Evolutionary conservation across 768 basidiomycete species (phyloP), one percentile per base, ranked within the genome.

Genomic region (Imleria badia): DNA sequence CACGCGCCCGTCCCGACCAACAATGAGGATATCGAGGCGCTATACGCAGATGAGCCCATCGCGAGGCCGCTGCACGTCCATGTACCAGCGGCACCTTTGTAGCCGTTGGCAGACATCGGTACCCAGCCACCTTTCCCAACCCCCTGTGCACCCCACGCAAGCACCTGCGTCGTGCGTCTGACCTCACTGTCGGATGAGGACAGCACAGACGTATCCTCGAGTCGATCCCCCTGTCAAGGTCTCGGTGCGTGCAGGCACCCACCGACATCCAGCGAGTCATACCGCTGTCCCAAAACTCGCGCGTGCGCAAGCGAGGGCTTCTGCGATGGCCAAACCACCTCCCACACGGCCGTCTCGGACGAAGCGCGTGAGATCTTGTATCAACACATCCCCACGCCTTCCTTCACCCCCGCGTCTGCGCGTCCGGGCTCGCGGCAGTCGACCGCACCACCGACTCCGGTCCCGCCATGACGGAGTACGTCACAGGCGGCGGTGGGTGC

Each of bases 111-210:
- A n/a, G 60, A 61, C 33, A 29, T 45, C 4, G 45, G 43, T 39
- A 56, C 59, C 13, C 66, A 66, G n/a, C 31, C 53, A 2, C 45
- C 55, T 2, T 65, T 50, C 29, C 47, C 60, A 0, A 70, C 39
- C 70, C 70, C 3, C 46, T 70, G 33, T 68, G 69, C 26, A 72
- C 69, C 1, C 69, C 70, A 1, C 70, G 66, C 38, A 70, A 72
- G 45, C 70, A 57, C 55, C 70, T 52, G 38, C 59, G 49, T 15
- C 52, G 56, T 8, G 50, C 48, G 1, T 62, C 68, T 2, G 59
- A 60, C 34, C 38, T n/a, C n/a, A n/a, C n/a, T n/a, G n/a, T n/a
- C 33, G 19, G 65, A 63, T 14, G 53, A 48, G 3, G 48, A 57
- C 12, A 56, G 20, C 1, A 35, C 60, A 0, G 59, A 57, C 14